These are phyloP conservation scores for Warburgia ugandensis DNA, from an alignment of 164 flowering plant species.

Conservation along the genomic window DNA sequence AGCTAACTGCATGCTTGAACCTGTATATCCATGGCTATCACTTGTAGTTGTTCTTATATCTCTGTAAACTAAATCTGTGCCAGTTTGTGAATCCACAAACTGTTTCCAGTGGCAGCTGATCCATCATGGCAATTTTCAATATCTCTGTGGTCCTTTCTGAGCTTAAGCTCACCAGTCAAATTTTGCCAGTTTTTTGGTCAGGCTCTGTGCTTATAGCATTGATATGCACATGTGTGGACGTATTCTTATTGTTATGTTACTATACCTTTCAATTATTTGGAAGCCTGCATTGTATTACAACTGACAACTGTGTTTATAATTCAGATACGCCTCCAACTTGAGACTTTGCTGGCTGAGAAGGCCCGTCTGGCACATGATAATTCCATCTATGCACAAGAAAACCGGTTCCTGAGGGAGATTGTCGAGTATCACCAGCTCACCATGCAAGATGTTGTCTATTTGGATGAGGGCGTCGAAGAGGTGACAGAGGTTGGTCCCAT, in stretches of 20 bases:
- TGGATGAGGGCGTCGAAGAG: constrained; percentile 85
- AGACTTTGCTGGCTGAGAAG: constrained; percentile 88
- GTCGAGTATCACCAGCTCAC: constrained; percentile 95
- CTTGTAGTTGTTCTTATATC: too few relatives aligned
- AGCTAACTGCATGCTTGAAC: too few relatives aligned
- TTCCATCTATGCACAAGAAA: constrained; percentile 76
- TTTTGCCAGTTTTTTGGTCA: too few relatives aligned
- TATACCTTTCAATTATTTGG: neutral
- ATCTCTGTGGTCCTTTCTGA: too few relatives aligned
- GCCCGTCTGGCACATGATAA: constrained; percentile 89
- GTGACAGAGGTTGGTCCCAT: constrained; percentile 65
- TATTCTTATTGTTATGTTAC: neutral
- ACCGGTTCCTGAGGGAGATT: constrained; percentile 81
- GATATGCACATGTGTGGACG: too few relatives aligned
- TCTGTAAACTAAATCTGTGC: too few relatives aligned
- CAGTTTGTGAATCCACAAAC: too few relatives aligned
- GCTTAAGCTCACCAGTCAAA: too few relatives aligned
- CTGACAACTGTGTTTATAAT: neutral
- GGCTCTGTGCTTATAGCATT: too few relatives aligned
- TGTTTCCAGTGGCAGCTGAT: too few relatives aligned
- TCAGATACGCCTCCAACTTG: constrained; percentile 92
- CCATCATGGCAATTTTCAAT: too few relatives aligned
- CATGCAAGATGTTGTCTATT: constrained; percentile 89
- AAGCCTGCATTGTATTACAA: neutral
- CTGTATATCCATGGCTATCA: too few relatives aligned